phyloP scores from a whole-genome alignment of 2,329 filamentous ascomycete genomes.

The Colletotrichum melonis region DNA sequence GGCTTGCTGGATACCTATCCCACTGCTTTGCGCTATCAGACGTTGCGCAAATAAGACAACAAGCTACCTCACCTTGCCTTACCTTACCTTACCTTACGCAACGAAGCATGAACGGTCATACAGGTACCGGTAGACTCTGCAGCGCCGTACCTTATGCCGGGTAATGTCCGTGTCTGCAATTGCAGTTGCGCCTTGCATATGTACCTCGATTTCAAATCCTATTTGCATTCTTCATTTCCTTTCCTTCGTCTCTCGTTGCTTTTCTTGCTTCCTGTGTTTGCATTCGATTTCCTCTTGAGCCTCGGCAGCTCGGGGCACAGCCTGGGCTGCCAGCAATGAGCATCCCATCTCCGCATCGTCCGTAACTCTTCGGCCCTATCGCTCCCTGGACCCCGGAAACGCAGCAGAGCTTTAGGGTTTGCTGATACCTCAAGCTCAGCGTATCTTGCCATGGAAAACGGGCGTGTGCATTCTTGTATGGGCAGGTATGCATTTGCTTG shows the following conservation, averaged over 20 bases:
- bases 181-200: slow-evolving; percentile 1
- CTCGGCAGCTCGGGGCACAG: neutral
- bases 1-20: no score
- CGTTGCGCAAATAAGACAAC: no score
- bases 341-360: slow-evolving; percentile 11
- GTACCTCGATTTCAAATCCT: neutral
- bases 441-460: no score
- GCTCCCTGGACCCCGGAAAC: neutral
- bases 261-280: neutral
- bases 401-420: neutral
- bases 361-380: neutral
- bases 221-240: neutral
- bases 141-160: neutral
- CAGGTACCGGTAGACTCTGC: neutral
- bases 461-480: no score
- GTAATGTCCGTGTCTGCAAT: neutral
- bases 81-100: neutral
- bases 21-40: no score
- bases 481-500: no score
- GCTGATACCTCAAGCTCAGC: slow-evolving; percentile 3
- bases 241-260: neutral
- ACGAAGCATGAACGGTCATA: neutral
- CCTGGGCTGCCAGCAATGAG: neutral
- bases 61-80: no score
- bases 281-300: neutral